A percentile compares a stretch with the other conserved stretches of the same genome.
Evolutionary conservation across 176 grass and related monocot species (phyloP).

Genomic region (Sorghum bicolor): Sorghum_bicolor_NCBIv3 NC_012870.2:56701501-56702000

Average conservation of each 20-base stretch:
- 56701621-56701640: background rate
- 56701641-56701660: background rate
- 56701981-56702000: background rate
- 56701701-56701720: background rate
- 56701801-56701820: background rate
- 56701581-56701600: constrained; percentile 14
- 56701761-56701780: background rate
- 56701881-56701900: background rate
- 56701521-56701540: constrained; percentile 39
- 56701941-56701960: background rate
- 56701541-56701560: constrained; percentile 49
- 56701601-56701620: constrained; percentile 31
- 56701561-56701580: constrained; percentile 51
- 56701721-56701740: background rate
- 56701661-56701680: background rate
- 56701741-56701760: background rate
- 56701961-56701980: background rate
- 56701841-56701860: constrained; percentile 11
- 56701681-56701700: background rate
- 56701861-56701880: background rate
- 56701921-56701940: background rate
- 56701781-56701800: background rate
- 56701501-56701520: constrained; percentile 33
- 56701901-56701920: background rate
- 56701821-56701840: background rate